These are phyloP conservation scores for Nyssa sinensis DNA, from an alignment of 148 eudicot genomes.

Conservation along the genomic window DNA sequence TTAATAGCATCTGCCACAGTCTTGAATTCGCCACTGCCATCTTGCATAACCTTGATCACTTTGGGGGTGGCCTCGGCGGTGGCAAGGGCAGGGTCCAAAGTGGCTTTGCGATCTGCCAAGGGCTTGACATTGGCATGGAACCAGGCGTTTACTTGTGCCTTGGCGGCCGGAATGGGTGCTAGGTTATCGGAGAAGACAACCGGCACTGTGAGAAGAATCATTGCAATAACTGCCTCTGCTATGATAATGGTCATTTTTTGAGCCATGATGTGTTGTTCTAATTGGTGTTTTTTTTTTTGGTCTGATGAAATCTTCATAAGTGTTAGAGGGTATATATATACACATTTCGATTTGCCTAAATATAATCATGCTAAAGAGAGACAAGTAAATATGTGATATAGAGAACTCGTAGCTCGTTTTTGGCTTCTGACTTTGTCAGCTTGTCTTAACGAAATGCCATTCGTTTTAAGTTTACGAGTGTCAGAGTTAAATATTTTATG, in stretches of 20 bases:
- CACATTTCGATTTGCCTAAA: too few relatives aligned
- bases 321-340: too few relatives aligned
- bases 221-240: conserved; percentile 6
- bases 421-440: too few relatives aligned
- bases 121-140: conserved; percentile 28
- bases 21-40: conserved; percentile 55
- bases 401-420: too few relatives aligned
- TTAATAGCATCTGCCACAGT: conserved; percentile 56
- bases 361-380: too few relatives aligned
- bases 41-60: conserved; percentile 39
- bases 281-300: background rate
- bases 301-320: too few relatives aligned
- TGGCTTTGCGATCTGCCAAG: conserved; percentile 10
- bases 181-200: conserved; percentile 13
- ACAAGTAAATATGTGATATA: too few relatives aligned
- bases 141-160: conserved; percentile 33
- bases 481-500: too few relatives aligned
- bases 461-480: too few relatives aligned
- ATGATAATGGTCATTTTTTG: background rate
- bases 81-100: conserved; percentile 39
- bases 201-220: background rate
- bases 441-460: too few relatives aligned
- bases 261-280: too few relatives aligned
- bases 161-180: conserved; percentile 29
- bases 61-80: conserved; percentile 39